Evolutionary conservation across 2,329 filamentous ascomycete species (phyloP), one percentile per base, ranked within the genome.

Genomic region (Ambrosiella cleistominuta): DNA sequence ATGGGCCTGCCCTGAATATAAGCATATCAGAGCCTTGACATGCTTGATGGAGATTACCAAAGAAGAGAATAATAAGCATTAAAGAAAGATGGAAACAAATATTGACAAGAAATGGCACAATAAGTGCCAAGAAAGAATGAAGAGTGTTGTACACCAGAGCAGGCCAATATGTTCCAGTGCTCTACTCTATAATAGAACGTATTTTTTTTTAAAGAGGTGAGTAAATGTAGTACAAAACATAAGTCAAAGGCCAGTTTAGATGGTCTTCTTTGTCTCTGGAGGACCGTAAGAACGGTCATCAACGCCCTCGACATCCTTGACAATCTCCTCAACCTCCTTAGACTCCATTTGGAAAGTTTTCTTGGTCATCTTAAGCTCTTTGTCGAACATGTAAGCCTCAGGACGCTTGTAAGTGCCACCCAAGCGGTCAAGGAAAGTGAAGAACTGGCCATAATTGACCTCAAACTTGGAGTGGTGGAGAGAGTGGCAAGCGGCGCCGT

Each of bases 381-480:
- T 84, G 65, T 82, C 73, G 74, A 95, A 96, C 64, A 95, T 78
- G 71, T 89, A 88, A 59, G 83, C 79, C 64, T 93, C 91, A 17
- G 90, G 90, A 74, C 84, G 81, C 65, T 87, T 78, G 74, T 95
- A 96, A 67, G 86, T 94, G 60, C 85, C 86, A 57, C 88, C 87
- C 17, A 95, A 71, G 57, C 90, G 83, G 70, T 96, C 90, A 85
- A 90, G 95, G 17, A 93, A 74, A 0, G 89, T 95, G 13, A 88
- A 93, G 73, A 90, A 96, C 70, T 96, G 90, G 60, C 90, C 90
- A 66, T 95, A 96, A 73, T 95, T 96, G 76, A 71, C 69, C 62
- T 70, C 69, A 62, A 72, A 72, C 58, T 69, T 68, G 27, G 69
- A 70, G 68, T 96, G 91, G 71, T 97, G 91, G 1, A 72, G 68